Evolutionary conservation across 441 rosid genomes (phyloP).

Genomic region (Pelargonium cotyledonis): DNA sequence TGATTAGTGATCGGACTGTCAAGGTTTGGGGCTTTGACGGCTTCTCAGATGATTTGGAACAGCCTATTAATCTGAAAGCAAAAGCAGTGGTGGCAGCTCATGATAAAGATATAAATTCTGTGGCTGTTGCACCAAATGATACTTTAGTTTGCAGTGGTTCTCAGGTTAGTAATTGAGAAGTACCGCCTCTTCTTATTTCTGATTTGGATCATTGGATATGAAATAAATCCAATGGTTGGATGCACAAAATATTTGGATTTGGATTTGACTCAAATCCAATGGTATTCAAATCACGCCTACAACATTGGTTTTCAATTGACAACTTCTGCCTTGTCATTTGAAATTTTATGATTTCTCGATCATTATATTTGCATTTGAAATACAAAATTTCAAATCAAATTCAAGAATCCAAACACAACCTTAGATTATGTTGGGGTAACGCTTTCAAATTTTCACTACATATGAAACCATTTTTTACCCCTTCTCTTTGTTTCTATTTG

Average conservation of each 20-base stretch:
- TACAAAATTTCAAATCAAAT: too few relatives aligned
- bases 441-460: not conserved
- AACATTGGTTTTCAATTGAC: too few relatives aligned
- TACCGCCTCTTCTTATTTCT: too few relatives aligned
- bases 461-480: too few relatives aligned
- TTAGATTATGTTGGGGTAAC: not conserved
- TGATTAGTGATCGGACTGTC: constrained; percentile 75
- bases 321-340: too few relatives aligned
- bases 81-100: constrained; percentile 94
- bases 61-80: constrained; percentile 62
- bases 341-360: not conserved
- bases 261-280: too few relatives aligned
- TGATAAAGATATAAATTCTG: constrained; percentile 82
- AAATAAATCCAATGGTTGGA: too few relatives aligned
- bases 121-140: constrained; percentile 88
- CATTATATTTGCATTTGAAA: too few relatives aligned
- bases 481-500: constrained; percentile 15
- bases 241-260: too few relatives aligned
- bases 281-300: too few relatives aligned
- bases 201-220: too few relatives aligned
- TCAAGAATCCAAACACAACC: too few relatives aligned
- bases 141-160: constrained; percentile 90
- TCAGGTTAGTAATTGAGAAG: constrained; percentile 69
- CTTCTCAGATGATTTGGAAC: constrained; percentile 44
- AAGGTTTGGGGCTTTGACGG: constrained; percentile 86